These are phyloP conservation scores for Penicillium pulvis DNA, from an alignment of 495 filamentous ascomycete genomes.

Conservation along the genomic window DNA sequence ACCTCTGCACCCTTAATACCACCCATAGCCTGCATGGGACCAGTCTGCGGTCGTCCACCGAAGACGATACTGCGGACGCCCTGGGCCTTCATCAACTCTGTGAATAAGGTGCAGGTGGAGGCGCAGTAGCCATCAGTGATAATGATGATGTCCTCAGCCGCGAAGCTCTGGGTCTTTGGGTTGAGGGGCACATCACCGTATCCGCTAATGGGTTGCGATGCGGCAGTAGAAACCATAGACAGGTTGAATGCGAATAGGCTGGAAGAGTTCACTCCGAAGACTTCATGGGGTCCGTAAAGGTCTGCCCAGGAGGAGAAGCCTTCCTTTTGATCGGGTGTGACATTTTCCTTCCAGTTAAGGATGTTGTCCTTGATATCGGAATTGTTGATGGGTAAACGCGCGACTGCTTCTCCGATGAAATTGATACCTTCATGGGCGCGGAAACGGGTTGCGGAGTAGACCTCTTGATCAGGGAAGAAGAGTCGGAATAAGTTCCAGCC, in stretches of 20 bases:
- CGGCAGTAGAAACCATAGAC: slow-evolving; percentile 1
- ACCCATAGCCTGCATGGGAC: slow-evolving; percentile 45
- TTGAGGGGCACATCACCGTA: background rate
- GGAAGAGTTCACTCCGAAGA: slow-evolving; percentile 48
- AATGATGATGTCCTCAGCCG: slow-evolving; percentile 9
- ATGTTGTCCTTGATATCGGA: background rate
- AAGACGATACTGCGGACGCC: slow-evolving; percentile 51
- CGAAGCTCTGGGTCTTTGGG: background rate
- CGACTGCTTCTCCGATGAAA: slow-evolving; percentile 37
- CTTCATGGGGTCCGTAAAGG: slow-evolving; percentile 42
- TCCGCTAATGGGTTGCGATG: background rate
- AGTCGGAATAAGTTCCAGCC: slow-evolving; percentile 53
- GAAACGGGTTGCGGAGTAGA: slow-evolving; percentile 46
- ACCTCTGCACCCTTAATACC: slow-evolving; percentile 35
- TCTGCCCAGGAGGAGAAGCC: slow-evolving; percentile 55
- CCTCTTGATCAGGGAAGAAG: slow-evolving; percentile 51
- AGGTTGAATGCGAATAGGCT: slow-evolving; percentile 4
- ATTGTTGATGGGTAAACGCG: background rate
- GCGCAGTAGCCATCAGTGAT: slow-evolving; percentile 49
- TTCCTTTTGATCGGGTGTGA: slow-evolving; percentile 22
- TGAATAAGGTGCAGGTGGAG: slow-evolving; percentile 54
- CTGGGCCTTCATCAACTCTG: slow-evolving; percentile 55
- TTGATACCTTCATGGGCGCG: slow-evolving; percentile 44
- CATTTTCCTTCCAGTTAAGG: background rate
- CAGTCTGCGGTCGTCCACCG: slow-evolving; percentile 47